Evolutionary conservation across 257 asterid species (phyloP).

Genomic region (Solanum commersonii): DNA sequence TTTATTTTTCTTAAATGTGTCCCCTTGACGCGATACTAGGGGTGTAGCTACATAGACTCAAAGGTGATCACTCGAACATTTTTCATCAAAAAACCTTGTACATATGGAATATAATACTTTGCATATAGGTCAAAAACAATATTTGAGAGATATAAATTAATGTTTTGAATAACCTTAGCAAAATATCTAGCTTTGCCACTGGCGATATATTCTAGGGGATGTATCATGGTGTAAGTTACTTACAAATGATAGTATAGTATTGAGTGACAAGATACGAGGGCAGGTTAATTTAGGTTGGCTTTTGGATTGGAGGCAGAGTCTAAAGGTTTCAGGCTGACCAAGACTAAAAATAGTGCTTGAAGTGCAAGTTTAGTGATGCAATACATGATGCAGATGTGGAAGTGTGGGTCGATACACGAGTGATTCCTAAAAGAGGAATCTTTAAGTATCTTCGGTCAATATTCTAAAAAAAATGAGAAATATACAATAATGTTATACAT

Average conservation of each 20-base stretch:
- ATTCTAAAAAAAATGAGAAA: neutral
- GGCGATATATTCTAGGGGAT: neutral
- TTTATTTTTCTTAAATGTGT: too few species aligned
- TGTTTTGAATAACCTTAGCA: fast-evolving
- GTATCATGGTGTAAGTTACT: neutral
- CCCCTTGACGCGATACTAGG: neutral
- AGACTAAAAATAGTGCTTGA: neutral
- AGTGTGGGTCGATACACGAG: neutral
- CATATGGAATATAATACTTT: too few species aligned
- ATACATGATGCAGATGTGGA: neutral
- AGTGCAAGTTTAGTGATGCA: neutral
- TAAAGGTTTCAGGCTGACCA: neutral
- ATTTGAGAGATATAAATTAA: too few species aligned
- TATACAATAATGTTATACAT: neutral
- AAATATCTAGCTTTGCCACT: too few species aligned
- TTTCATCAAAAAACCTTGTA: neutral
- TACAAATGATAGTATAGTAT: neutral
- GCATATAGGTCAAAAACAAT: too few species aligned
- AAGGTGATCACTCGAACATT: neutral
- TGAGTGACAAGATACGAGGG: neutral
- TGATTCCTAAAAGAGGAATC: neutral
- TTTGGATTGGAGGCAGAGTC: neutral
- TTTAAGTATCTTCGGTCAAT: neutral
- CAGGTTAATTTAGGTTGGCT: neutral
- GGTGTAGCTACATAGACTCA: neutral